phyloP scores from a whole-genome alignment of 2,329 filamentous ascomycete species.

The Penicillium hesseltinei region DNA sequence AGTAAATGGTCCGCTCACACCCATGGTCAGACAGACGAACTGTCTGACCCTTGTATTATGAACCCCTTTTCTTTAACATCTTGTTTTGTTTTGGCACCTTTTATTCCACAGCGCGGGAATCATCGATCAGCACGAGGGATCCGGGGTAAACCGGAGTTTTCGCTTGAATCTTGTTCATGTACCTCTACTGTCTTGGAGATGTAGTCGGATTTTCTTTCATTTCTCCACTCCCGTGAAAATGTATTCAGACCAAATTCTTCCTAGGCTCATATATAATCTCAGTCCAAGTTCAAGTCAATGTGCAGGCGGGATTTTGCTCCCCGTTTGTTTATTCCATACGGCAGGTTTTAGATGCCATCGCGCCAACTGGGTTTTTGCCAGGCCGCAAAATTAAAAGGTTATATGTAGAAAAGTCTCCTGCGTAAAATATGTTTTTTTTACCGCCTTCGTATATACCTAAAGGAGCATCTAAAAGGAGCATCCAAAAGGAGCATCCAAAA shows the following conservation, averaged over 20 bases:
- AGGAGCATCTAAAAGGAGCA: too few species aligned
- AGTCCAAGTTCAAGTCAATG: constrained; percentile 2
- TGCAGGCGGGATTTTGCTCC: background rate
- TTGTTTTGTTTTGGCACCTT: constrained; percentile 30
- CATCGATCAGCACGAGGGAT: constrained; percentile 31
- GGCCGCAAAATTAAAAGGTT: too few species aligned
- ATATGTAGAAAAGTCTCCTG: too few species aligned
- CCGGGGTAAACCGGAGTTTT: constrained; percentile 35
- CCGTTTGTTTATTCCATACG: background rate
- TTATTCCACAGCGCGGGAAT: constrained; percentile 37
- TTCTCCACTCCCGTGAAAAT: constrained; percentile 32
- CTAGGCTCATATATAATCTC: constrained; percentile 8
- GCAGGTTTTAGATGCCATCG: too few species aligned
- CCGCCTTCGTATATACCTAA: too few species aligned
- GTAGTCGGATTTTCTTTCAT: constrained; percentile 25
- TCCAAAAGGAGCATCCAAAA: too few species aligned
- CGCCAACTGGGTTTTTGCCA: too few species aligned
- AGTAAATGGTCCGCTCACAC: constrained; percentile 29
- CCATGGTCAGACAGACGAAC: constrained; percentile 11
- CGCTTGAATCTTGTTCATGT: constrained; percentile 36
- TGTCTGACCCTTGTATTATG: constrained; percentile 34
- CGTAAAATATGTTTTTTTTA: too few species aligned
- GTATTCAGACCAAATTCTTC: constrained; percentile 20
- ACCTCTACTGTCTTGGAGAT: constrained; percentile 35
- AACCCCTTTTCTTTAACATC: constrained; percentile 27